These are phyloP conservation scores for Medicago lupulina DNA, from an alignment of 306 rosid genomes.

Conservation along the genomic window DNA sequence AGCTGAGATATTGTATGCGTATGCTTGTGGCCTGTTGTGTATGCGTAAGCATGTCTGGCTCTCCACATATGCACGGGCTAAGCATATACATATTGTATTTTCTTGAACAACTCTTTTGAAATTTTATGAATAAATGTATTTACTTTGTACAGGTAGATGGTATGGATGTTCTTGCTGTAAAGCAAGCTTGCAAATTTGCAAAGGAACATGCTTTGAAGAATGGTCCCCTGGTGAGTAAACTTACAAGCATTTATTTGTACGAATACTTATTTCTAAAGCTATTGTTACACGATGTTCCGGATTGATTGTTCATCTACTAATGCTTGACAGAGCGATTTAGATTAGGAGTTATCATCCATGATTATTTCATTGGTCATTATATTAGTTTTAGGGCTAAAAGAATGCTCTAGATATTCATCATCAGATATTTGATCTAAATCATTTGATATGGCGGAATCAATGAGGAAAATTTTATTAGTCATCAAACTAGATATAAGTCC, in stretches of 20 bases:
- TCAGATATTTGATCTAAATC: neutral
- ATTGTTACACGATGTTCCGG: conserved; percentile 7
- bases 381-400: neutral
- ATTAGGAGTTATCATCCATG: neutral
- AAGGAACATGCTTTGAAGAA: conserved; percentile 95
- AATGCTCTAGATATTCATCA: neutral
- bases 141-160: conserved; percentile 80
- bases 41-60: neutral
- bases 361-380: neutral
- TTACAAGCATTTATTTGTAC: conserved; percentile 12
- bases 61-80: conserved; percentile 4
- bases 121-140: conserved; percentile 31
- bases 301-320: conserved; percentile 9
- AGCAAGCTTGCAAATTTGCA: conserved; percentile 92
- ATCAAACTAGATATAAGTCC: neutral
- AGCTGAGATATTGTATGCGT: neutral
- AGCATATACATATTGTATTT: neutral
- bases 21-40: neutral
- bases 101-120: conserved; percentile 8
- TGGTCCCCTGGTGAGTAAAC: conserved; percentile 90
- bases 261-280: conserved; percentile 23
- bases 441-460: neutral
- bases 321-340: neutral
- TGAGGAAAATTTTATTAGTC: neutral
- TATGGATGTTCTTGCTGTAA: conserved; percentile 96